Conservation (phyloP, 768 basidiomycete genomes). For the Gymnopilus dilepis region DNA sequence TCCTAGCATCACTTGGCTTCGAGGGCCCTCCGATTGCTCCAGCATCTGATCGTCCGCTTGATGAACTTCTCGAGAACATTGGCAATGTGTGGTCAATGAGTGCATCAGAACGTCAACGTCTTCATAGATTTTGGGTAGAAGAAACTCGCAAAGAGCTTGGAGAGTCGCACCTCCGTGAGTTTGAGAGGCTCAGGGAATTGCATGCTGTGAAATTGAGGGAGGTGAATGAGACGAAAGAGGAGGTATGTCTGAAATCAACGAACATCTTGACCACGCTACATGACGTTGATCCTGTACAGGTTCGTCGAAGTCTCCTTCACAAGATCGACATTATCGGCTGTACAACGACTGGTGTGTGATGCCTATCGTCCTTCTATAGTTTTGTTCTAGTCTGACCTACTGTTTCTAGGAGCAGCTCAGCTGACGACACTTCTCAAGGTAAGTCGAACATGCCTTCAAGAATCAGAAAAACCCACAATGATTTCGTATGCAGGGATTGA, state of each 20-base stretch:
- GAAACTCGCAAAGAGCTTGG: slow-evolving; percentile 37
- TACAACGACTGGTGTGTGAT: slow-evolving; percentile 67
- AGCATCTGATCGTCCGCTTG: slow-evolving; percentile 38
- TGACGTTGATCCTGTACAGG: slow-evolving; percentile 38
- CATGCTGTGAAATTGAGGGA: slow-evolving; percentile 39
- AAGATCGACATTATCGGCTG: slow-evolving; percentile 71
- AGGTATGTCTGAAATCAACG: slow-evolving; percentile 53
- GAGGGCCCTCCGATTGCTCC: slow-evolving; percentile 44
- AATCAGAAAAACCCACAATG: not conserved
- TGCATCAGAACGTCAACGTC: slow-evolving; percentile 45
- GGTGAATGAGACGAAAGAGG: slow-evolving; percentile 54
- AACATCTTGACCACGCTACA: not conserved
- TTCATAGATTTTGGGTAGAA: slow-evolving; percentile 54
- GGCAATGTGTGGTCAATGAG: slow-evolving; percentile 62
- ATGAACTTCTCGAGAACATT: slow-evolving; percentile 36
- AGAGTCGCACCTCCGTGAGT: slow-evolving; percentile 40
- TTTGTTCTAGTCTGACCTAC: no score
- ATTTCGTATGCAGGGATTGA: slow-evolving; percentile 48
- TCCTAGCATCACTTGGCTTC: slow-evolving; percentile 34
- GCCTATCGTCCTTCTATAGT: not conserved
- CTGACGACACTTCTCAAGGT: slow-evolving; percentile 11
- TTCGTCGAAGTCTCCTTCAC: slow-evolving; percentile 57
- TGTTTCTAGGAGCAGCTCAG: slow-evolving; percentile 3
- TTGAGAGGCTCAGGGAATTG: slow-evolving; percentile 40
- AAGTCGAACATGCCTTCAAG: not conserved